These are phyloP conservation scores for Blastocladiella emersonii DNA, from an alignment of 371 early-diverging fungal species.

Conservation along the genomic window DNA sequence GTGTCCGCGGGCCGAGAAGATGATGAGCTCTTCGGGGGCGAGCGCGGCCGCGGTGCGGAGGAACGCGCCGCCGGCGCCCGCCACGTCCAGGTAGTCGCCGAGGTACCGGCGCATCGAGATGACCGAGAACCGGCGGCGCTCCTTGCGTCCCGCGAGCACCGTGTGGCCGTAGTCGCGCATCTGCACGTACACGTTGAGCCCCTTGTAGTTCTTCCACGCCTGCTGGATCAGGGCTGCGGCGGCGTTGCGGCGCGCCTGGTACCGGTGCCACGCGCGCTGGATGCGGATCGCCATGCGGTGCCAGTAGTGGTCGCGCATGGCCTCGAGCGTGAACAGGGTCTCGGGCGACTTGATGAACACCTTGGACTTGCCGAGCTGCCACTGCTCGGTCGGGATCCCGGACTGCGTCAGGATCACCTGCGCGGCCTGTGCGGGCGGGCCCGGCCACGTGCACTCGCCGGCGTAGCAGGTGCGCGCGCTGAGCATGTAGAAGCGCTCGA, in stretches of 20 bases:
- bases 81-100: constrained; percentile 82
- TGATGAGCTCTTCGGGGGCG: constrained; percentile 57
- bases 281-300: constrained; percentile 27
- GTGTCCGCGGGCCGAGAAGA: constrained; percentile 19
- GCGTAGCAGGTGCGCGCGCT: constrained; percentile 32
- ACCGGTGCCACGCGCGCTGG: constrained; percentile 13
- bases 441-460: constrained; percentile 38
- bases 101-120: constrained; percentile 68
- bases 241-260: constrained; percentile 33
- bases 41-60: constrained; percentile 40
- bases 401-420: constrained; percentile 50
- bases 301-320: constrained; percentile 50
- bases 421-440: constrained; percentile 38
- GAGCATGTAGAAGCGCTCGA: constrained; percentile 79
- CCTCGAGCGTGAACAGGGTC: constrained; percentile 72
- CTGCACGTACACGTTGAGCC: constrained; percentile 49
- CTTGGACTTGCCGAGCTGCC: constrained; percentile 91
- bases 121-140: constrained; percentile 69
- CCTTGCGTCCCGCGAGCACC: constrained; percentile 43
- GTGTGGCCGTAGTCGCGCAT: constrained; percentile 45
- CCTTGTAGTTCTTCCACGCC: constrained; percentile 24
- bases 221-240: constrained; percentile 61
- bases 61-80: constrained; percentile 35
- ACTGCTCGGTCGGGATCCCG: constrained; percentile 66
- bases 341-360: constrained; percentile 93